Evolutionary conservation across 352 stramenopile genomes (phyloP).

Genomic region (Peronosclerospora sorghi): DNA sequence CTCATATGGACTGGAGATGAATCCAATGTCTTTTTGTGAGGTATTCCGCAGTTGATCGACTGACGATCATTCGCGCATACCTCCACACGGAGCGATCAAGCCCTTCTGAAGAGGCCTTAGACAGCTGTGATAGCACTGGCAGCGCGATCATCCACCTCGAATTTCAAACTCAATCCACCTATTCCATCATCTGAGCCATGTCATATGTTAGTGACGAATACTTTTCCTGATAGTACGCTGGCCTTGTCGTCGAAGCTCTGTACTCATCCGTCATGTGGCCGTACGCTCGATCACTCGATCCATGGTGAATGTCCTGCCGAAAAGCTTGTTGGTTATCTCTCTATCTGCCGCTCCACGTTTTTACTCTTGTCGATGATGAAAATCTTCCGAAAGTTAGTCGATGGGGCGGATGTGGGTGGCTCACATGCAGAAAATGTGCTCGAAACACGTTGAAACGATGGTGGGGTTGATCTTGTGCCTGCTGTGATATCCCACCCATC

Average conservation of each 20-base stretch:
- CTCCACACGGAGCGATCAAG: conserved; percentile 60
- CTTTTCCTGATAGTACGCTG: conserved; percentile 22
- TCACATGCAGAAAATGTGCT: conserved; percentile 7
- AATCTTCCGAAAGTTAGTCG: conserved; percentile 32
- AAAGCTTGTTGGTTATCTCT: conserved; percentile 26
- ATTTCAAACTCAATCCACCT: conserved; percentile 69
- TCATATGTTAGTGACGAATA: conserved; percentile 67
- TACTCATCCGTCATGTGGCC: conserved; percentile 10
- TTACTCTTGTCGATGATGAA: conserved; percentile 41
- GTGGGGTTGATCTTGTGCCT: conserved; percentile 1
- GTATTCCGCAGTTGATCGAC: conserved; percentile 65
- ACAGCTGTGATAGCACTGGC: conserved; percentile 67
- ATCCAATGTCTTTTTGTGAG: conserved; percentile 73
- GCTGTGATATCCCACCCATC: conserved; percentile 16
- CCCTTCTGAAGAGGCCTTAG: conserved; percentile 65
- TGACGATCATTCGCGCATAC: conserved; percentile 61
- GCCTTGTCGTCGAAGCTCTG: neutral
- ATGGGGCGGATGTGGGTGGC: neutral
- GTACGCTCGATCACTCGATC: conserved; percentile 7
- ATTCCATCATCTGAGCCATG: conserved; percentile 78
- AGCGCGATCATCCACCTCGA: conserved; percentile 69
- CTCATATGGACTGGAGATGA: conserved; percentile 73
- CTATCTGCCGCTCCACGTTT: conserved; percentile 15
- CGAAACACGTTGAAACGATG: conserved; percentile 16
- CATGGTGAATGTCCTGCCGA: conserved; percentile 8